Conservation (phyloP, 2,329 filamentous ascomycete species). For the Pleurostoma richardsiae region DNA sequence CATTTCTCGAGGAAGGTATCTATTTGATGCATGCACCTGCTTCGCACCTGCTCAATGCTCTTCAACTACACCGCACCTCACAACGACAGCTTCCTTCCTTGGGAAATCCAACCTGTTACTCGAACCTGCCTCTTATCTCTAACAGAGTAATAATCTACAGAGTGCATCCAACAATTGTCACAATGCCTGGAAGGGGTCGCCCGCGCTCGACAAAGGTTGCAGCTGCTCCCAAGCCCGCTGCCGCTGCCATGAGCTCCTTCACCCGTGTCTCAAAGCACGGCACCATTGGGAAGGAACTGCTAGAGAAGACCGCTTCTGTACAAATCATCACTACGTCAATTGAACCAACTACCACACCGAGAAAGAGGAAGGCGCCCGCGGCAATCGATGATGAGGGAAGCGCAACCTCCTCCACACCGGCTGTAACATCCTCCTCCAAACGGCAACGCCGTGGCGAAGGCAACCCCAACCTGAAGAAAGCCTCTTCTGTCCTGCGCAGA, state of each 20-base stretch:
- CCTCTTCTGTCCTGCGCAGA: slow-evolving; percentile 1
- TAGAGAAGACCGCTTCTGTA: slow-evolving; percentile 18
- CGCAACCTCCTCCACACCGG: background rate
- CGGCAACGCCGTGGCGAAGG: too few relatives aligned
- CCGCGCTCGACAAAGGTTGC: background rate
- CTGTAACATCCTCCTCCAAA: too few relatives aligned
- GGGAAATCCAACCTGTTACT: background rate
- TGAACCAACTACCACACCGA: slow-evolving; percentile 14
- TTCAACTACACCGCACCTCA: too few relatives aligned
- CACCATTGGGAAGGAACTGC: slow-evolving; percentile 15
- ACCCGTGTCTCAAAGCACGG: slow-evolving; percentile 41
- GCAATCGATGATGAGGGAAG: slow-evolving; percentile 20
- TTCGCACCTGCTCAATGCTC: too few relatives aligned
- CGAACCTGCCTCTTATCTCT: background rate
- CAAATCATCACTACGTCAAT: slow-evolving; percentile 12
- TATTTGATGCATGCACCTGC: too few relatives aligned
- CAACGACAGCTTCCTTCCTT: background rate
- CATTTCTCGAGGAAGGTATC: too few relatives aligned
- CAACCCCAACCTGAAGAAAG: slow-evolving; percentile 2
- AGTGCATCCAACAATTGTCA: background rate
- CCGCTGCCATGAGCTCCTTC: slow-evolving; percentile 34
- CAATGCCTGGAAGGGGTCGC: background rate
- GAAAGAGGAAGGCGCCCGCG: slow-evolving; percentile 25
- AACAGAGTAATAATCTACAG: background rate
- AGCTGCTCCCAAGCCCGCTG: background rate